Evolutionary conservation across 1,284 basidiomycete genomes (phyloP), one percentile per base, ranked within the genome.

Genomic region (Puccinia horiana): DNA sequence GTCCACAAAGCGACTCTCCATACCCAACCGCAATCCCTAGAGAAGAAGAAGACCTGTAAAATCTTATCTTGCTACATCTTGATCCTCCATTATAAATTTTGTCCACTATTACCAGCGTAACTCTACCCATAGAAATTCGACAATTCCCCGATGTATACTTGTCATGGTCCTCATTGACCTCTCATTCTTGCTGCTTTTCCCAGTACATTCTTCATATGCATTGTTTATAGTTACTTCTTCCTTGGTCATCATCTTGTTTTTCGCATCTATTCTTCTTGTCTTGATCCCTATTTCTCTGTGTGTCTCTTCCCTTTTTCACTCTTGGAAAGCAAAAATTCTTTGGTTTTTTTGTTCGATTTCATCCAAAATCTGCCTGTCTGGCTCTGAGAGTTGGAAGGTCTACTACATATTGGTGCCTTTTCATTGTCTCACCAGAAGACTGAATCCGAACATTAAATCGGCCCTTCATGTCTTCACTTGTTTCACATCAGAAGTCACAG

Each of bases 141-240:
- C 8, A n/a, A 40, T 69, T 69, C n/a, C 23, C n/a, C 12, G 40
- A 69, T 69, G 65, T 69, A 69, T 69, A 69, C 65, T 69, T 69
- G 65, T 44, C 63, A 65, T 65, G 63, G 63, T 40, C 42, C 42
- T 44, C 40, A 69, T 47, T 69, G 65, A 65, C 35, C 37, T 65
- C 63, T 37, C 32, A 44, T 69, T 69, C n/a, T n/a, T 1, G 1
- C 29, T 44, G 18, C 20, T 69, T 16, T 47, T 47, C 65, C 47
- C 65, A 44, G 20, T n/a, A 69, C 8, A 26, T 29, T 16, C 23
- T 69, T 69, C n/a, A 42, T 42, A 26, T 69, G 47, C 2, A 26
- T 44, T 69, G 65, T 47, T 47, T 47, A 69, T 69, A 69, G 40
- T 69, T n/a, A 44, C 8, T 40, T 47, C 42, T 69, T 29, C 5